Evolutionary conservation across 371 early-diverging fungal species (phyloP), one percentile per base, ranked within the genome.

Genomic region (Rhizopus sp.): DNA sequence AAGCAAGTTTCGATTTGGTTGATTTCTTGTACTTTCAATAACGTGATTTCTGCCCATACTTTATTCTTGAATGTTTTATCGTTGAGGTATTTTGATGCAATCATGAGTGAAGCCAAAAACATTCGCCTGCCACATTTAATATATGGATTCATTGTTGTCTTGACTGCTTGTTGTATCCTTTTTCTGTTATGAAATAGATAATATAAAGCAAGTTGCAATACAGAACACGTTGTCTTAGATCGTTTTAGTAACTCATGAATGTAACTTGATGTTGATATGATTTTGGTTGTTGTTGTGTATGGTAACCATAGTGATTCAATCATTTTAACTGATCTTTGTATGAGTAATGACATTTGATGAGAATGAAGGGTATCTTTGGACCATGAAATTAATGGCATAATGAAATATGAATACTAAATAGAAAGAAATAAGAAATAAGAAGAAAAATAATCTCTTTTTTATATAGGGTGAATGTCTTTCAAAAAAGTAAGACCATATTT

Each of bases 21-120:
- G 64, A 93, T 81, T 76, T 92, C 88, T 3, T 71, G 35, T 4
- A 87, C 70, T 9, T 81, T 72, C 16, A 90, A 78, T 41, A 82
- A 78, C 13, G 91, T 83, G 38, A 90, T 82, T 69, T 83, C 81
- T 59, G 85, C 77, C 90, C 90, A 90, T 7, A 87, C 85, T 48
- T 75, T 77, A 77, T 87, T 89, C 33, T 84, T 75, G 54, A 87
- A 88, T 50, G 88, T 83, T 60, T 83, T 81, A 61, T 89, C 90
- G 49, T 81, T 78, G 39, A 88, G 72, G 46, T 88, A 90, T 60
- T 89, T 89, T 41, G 87, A 84, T 5, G 90, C 85, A 38, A 80
- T 72, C 65, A 89, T 85, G 10, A 89, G 60, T 0, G 89, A 81
- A 9, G 88, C 87, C 37, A 88, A 61, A 65, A 86, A 90, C 73